phyloP scores from a whole-genome alignment of 768 basidiomycete species.

The Gloeophyllum trabeum region DNA sequence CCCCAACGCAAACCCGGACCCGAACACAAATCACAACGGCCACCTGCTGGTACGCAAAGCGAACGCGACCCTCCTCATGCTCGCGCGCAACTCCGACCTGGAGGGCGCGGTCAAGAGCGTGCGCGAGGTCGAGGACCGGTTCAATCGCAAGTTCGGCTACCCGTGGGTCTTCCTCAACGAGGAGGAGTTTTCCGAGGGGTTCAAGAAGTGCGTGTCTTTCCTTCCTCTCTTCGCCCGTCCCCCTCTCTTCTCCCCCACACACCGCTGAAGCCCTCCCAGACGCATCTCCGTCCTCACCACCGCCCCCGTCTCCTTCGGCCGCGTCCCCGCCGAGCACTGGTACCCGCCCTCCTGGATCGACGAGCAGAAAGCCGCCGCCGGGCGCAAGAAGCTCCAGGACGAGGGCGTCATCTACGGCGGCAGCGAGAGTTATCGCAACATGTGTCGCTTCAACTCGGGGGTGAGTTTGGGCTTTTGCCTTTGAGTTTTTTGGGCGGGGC shows the following conservation, averaged over 20 bases:
- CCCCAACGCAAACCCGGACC: background rate
- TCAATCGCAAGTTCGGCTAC: constrained; percentile 72
- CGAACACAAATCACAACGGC: background rate
- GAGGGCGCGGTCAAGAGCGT: constrained; percentile 52
- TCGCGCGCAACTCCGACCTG: constrained; percentile 60
- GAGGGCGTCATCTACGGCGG: constrained; percentile 37
- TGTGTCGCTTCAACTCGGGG: constrained; percentile 70
- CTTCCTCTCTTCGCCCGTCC: background rate
- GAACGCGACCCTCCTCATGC: constrained; percentile 26
- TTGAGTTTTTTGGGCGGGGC: no score
- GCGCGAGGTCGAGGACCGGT: constrained; percentile 74
- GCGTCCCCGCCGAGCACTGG: constrained; percentile 55
- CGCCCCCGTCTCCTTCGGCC: constrained; percentile 37
- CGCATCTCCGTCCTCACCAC: constrained; percentile 13
- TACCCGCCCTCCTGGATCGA: constrained; percentile 66
- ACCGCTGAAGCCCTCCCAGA: constrained; percentile 2
- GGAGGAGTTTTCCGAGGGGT: constrained; percentile 61
- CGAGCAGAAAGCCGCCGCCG: constrained; percentile 43
- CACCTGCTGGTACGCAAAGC: constrained; percentile 4
- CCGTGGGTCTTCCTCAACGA: constrained; percentile 91
- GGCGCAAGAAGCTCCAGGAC: constrained; percentile 37
- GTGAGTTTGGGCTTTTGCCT: no score
- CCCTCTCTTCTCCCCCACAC: background rate
- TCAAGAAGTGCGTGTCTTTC: constrained; percentile 42
- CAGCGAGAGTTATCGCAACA: constrained; percentile 40